These are phyloP conservation scores for Boletales sp. DNA, from an alignment of 768 basidiomycete genomes.

Conservation along the genomic window DNA sequence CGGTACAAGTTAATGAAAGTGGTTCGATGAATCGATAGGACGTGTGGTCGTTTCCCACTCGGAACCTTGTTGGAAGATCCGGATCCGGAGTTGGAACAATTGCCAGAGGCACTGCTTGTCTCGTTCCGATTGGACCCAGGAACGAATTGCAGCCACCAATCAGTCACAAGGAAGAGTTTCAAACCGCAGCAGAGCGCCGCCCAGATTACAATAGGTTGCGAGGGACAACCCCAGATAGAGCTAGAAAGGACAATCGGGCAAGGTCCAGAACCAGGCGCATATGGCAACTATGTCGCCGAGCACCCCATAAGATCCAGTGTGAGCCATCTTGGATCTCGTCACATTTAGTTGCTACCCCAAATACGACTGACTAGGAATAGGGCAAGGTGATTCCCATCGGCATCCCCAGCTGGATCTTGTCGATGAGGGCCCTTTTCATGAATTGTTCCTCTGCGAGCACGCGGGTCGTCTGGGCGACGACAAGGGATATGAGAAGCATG, in stretches of 20 bases:
- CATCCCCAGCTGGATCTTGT: slow-evolving; percentile 74
- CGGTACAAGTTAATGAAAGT: slow-evolving; percentile 20
- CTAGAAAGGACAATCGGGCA: slow-evolving; percentile 14
- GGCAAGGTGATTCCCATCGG: slow-evolving; percentile 45
- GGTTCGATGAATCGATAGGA: slow-evolving; percentile 24
- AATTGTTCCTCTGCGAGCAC: slow-evolving; percentile 94
- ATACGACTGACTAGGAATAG: slow-evolving; percentile 37
- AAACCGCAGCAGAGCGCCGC: slow-evolving; percentile 21
- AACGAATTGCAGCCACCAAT: slow-evolving; percentile 25
- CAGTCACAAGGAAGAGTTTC: slow-evolving; percentile 20
- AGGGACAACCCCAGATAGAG: slow-evolving; percentile 22
- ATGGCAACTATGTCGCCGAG: slow-evolving; percentile 37
- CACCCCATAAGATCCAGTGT: slow-evolving; percentile 25
- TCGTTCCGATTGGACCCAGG: slow-evolving; percentile 25
- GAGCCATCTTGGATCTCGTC: slow-evolving; percentile 25
- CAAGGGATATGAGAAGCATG: slow-evolving; percentile 15
- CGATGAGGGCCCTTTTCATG: slow-evolving; percentile 90
- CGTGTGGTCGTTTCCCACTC: slow-evolving; percentile 20
- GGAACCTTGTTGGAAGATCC: slow-evolving; percentile 32
- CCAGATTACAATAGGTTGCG: slow-evolving; percentile 11
- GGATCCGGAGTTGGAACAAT: slow-evolving; percentile 29
- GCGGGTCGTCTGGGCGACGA: slow-evolving; percentile 61
- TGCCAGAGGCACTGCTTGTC: slow-evolving; percentile 27
- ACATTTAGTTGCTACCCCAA: slow-evolving; percentile 27
- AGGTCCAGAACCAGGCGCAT: slow-evolving; percentile 33